phyloP scores from a whole-genome alignment of 139 green algal species.

The Closterium sp. region DNA sequence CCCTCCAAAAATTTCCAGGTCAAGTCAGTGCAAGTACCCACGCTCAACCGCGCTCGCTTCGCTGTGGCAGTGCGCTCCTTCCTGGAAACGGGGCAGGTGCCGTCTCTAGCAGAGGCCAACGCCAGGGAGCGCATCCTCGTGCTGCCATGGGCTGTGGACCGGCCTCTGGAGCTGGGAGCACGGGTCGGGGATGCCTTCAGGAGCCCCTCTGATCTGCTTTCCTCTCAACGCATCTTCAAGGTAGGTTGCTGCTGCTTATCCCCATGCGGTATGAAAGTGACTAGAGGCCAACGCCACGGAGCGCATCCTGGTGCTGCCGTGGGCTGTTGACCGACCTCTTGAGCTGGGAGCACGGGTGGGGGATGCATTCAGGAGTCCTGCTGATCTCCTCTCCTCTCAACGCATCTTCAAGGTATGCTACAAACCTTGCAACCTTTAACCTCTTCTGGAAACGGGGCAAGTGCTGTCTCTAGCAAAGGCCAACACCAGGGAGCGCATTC shows the following conservation, averaged over 20 bases:
- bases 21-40: constrained; percentile 75
- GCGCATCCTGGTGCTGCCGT: constrained; percentile 69
- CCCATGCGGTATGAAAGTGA: too few relatives aligned
- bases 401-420: too few relatives aligned
- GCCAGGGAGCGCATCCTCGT: constrained; percentile 63
- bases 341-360: not conserved
- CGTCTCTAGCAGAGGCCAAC: constrained; percentile 69
- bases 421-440: too few relatives aligned
- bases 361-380: too few relatives aligned
- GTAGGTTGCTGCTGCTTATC: not conserved
- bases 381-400: too few relatives aligned
- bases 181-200: not conserved
- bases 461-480: constrained; percentile 64
- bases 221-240: not conserved
- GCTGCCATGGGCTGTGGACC: constrained; percentile 64
- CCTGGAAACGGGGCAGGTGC: constrained; percentile 53
- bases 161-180: constrained; percentile 21
- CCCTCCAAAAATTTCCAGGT: constrained; percentile 61
- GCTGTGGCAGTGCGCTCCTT: constrained; percentile 48
- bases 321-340: constrained; percentile 46
- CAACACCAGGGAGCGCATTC: constrained; percentile 68
- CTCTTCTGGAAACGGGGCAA: too few relatives aligned
- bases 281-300: constrained; percentile 76
- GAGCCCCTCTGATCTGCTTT: not conserved
- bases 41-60: constrained; percentile 78